Percentiles rank a stretch among this genome's conserved stretches.
Conservation (phyloP, 2,329 filamentous ascomycete species). For the Aureobasidium subglaciale region DNA sequence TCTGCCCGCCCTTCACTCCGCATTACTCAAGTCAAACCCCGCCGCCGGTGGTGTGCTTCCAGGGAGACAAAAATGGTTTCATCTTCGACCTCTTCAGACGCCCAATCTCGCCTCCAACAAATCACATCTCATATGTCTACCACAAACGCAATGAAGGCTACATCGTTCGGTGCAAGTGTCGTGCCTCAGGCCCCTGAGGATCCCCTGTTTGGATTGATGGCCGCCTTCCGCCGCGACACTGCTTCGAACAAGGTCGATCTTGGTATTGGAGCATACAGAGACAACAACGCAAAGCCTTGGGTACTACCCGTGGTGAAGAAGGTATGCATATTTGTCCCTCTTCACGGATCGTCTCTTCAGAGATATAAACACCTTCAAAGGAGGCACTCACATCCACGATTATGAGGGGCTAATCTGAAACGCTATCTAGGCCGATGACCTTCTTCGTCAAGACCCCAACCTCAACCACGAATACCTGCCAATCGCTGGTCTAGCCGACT, state of each 20-base stretch:
- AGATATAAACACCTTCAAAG: not conserved
- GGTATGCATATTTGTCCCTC: slow-evolving; percentile 47
- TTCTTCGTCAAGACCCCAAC: slow-evolving; percentile 78
- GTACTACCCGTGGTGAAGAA: slow-evolving; percentile 93
- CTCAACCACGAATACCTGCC: slow-evolving; percentile 98
- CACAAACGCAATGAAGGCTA: slow-evolving; percentile 46
- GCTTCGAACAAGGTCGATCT: slow-evolving; percentile 80
- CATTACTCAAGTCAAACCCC: not conserved
- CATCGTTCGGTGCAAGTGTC: slow-evolving; percentile 66
- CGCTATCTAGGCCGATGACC: slow-evolving; percentile 69
- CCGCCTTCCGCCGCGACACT: slow-evolving; percentile 75
- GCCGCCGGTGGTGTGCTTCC: slow-evolving; percentile 3
- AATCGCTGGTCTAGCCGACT: slow-evolving; percentile 78
- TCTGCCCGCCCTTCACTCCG: slow-evolving; percentile 6
- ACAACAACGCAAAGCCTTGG: slow-evolving; percentile 95
- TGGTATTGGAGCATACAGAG: slow-evolving; percentile 90
- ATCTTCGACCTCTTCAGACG: slow-evolving; percentile 36
- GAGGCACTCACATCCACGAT: not conserved
- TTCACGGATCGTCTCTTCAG: too few species aligned
- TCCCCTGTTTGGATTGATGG: slow-evolving; percentile 86
- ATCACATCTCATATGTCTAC: slow-evolving; percentile 66
- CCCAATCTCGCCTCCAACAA: slow-evolving; percentile 42
- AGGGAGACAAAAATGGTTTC: slow-evolving; percentile 12
- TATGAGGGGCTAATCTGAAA: not conserved
- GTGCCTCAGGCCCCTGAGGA: slow-evolving; percentile 92